phyloP scores from a whole-genome alignment of 2,329 filamentous ascomycete species.

The Cladophialophora immunda region DNA sequence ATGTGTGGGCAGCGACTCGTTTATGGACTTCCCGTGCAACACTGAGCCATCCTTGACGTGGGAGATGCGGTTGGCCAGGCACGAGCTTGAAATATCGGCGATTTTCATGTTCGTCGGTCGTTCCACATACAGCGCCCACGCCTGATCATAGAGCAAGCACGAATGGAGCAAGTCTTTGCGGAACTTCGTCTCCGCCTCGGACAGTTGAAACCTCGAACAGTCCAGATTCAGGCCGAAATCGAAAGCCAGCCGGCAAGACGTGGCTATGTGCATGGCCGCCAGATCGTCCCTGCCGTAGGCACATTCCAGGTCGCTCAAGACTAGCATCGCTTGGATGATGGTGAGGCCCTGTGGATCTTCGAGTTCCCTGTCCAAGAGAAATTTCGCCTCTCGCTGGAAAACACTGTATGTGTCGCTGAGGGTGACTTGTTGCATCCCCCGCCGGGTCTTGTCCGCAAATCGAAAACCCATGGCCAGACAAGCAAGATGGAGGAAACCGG shows the following conservation, averaged over 20 bases:
- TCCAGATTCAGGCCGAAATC: slow-evolving; percentile 16
- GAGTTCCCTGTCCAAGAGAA: slow-evolving; percentile 3
- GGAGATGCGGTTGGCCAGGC: neutral
- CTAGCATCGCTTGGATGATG: slow-evolving; percentile 10
- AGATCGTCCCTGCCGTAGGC: slow-evolving; percentile 11
- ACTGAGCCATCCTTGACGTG: neutral
- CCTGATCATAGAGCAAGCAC: slow-evolving; percentile 1
- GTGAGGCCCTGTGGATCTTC: slow-evolving; percentile 6
- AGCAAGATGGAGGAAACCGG: slow-evolving; percentile 7
- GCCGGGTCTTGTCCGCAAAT: slow-evolving; percentile 13
- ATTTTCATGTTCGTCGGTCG: slow-evolving; percentile 5
- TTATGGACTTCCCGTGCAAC: neutral
- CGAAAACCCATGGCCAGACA: slow-evolving; percentile 15
- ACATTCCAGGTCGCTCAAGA: slow-evolving; percentile 18
- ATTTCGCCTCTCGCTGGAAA: slow-evolving; percentile 15
- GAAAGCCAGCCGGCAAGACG: slow-evolving; percentile 8
- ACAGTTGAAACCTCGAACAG: slow-evolving; percentile 6
- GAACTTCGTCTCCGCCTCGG: neutral
- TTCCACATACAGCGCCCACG: slow-evolving; percentile 1
- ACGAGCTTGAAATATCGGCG: neutral
- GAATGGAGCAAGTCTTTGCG: neutral
- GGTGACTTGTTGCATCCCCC: neutral
- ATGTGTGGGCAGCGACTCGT: neutral
- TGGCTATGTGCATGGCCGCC: slow-evolving; percentile 10
- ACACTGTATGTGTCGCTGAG: slow-evolving; percentile 4